phyloP scores from a whole-genome alignment of 78 protist species.

The Dictyostelium brefeldianum region DNA sequence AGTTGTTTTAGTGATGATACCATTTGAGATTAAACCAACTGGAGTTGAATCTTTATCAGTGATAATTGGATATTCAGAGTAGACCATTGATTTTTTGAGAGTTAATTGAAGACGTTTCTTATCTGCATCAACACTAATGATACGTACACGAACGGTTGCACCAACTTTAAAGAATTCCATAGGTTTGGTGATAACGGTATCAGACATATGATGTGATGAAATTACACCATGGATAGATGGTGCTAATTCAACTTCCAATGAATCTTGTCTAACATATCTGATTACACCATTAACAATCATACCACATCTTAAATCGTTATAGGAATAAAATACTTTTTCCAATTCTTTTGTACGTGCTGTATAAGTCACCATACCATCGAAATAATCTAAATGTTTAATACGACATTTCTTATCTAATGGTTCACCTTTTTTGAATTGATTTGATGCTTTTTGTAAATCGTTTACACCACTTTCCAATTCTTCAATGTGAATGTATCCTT shows the following conservation, averaged over 20 bases:
- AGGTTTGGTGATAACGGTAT: background rate
- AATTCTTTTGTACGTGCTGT: constrained; percentile 16
- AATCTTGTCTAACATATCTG: constrained; percentile 39
- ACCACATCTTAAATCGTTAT: constrained; percentile 33
- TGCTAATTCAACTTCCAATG: constrained; percentile 27
- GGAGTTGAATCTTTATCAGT: background rate
- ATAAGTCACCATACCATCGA: constrained; percentile 36
- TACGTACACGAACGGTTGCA: constrained; percentile 31
- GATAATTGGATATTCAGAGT: constrained; percentile 35
- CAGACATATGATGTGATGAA: constrained; percentile 39
- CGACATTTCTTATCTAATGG: constrained; percentile 16
- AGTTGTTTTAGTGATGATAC: constrained; percentile 48
- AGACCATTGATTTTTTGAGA: constrained; percentile 44
- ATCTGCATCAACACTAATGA: constrained; percentile 38
- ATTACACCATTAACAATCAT: constrained; percentile 28
- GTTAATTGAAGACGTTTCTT: constrained; percentile 55
- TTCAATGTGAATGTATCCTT: constrained; percentile 42
- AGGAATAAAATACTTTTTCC: constrained; percentile 11
- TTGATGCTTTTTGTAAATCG: background rate
- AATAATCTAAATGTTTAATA: constrained; percentile 36
- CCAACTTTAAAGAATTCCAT: constrained; percentile 62
- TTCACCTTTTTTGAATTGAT: background rate
- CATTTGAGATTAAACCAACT: constrained; percentile 45
- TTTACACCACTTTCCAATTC: background rate
- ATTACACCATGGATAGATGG: constrained; percentile 45